Percentiles rank a stretch among this genome's conserved stretches.
These are phyloP conservation scores for Lactarius hatsudake DNA, from an alignment of 768 basidiomycete species.

Conservation along the genomic window DNA sequence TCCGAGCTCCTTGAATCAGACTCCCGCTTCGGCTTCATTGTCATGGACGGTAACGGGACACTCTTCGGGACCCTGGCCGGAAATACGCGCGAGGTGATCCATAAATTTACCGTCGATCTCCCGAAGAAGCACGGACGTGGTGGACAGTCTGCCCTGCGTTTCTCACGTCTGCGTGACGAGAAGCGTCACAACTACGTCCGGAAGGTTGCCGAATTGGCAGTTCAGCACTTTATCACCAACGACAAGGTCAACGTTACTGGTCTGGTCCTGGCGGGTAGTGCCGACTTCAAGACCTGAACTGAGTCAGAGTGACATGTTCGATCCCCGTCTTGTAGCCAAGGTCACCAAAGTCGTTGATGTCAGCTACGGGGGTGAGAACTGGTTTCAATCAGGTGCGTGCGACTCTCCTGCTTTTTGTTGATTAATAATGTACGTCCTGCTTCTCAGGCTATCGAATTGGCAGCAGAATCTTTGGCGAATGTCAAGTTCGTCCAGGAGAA, in stretches of 20 bases:
- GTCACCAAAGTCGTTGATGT: slow-evolving; percentile 98
- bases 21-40: slow-evolving; percentile 97
- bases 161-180: slow-evolving; percentile 98
- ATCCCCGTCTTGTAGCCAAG: slow-evolving; percentile 81
- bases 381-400: slow-evolving; percentile 93
- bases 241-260: slow-evolving; percentile 99
- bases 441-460: slow-evolving; percentile 88
- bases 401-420: background rate
- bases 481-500: slow-evolving; percentile 99
- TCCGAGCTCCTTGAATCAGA: slow-evolving; percentile 96
- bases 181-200: slow-evolving; percentile 99
- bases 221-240: slow-evolving; percentile 95
- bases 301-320: slow-evolving; percentile 95
- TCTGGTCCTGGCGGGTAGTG: slow-evolving; percentile 92
- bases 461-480: slow-evolving; percentile 92
- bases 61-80: slow-evolving; percentile 95
- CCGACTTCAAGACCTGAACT: slow-evolving; percentile 99
- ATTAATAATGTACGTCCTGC: background rate
- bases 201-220: slow-evolving; percentile 95
- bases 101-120: slow-evolving; percentile 98
- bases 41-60: slow-evolving; percentile 98
- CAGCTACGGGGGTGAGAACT: slow-evolving; percentile 96
- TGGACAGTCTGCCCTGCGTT: slow-evolving; percentile 99
- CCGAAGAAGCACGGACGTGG: slow-evolving; percentile 99
- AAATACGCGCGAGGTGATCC: slow-evolving; percentile 94